Percentiles rank a stretch among this genome's conserved stretches.
These are phyloP conservation scores for Xylariaceae sp. DNA, from an alignment of 2,329 filamentous ascomycete species.

Conservation along the genomic window DNA sequence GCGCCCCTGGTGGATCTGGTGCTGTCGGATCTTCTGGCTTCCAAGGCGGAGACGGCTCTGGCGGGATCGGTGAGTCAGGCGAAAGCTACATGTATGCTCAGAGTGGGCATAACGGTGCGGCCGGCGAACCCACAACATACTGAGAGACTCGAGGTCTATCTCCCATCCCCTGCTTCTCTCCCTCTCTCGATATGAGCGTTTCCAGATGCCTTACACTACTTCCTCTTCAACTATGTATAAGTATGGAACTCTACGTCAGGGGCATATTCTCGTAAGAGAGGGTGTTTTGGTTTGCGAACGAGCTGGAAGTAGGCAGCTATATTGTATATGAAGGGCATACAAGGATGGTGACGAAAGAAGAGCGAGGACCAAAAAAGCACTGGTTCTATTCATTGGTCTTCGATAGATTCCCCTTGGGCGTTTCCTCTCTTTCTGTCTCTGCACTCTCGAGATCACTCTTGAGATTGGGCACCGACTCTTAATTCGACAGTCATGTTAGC, in stretches of 20 bases:
- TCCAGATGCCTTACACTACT: conserved; percentile 32
- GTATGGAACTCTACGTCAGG: conserved; percentile 33
- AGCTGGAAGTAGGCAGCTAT: conserved; percentile 19
- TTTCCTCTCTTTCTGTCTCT: conserved; percentile 32
- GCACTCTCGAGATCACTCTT: conserved; percentile 35
- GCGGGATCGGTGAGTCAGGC: conserved; percentile 51
- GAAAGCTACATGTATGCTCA: conserved; percentile 61
- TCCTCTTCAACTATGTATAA: conserved; percentile 43
- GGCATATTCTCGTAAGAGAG: conserved; percentile 16
- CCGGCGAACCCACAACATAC: conserved; percentile 54
- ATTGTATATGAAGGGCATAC: conserved; percentile 38
- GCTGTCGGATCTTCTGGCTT: conserved; percentile 51
- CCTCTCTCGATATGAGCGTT: conserved; percentile 20
- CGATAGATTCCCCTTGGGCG: conserved; percentile 41
- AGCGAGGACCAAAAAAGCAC: conserved; percentile 33
- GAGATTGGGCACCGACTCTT: conserved; percentile 29
- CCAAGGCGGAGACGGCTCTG: conserved; percentile 51
- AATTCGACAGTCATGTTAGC: conserved; percentile 37
- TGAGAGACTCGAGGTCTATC: conserved; percentile 40
- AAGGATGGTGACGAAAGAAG: conserved; percentile 32
- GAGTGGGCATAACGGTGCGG: conserved; percentile 64
- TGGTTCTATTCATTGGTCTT: conserved; percentile 32
- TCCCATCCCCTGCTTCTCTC: conserved; percentile 18
- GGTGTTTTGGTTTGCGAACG: conserved; percentile 9
- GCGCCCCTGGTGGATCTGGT: conserved; percentile 47